phyloP scores from a whole-genome alignment of 1,284 basidiomycete genomes.

The Ganoderma lingzhi region DNA sequence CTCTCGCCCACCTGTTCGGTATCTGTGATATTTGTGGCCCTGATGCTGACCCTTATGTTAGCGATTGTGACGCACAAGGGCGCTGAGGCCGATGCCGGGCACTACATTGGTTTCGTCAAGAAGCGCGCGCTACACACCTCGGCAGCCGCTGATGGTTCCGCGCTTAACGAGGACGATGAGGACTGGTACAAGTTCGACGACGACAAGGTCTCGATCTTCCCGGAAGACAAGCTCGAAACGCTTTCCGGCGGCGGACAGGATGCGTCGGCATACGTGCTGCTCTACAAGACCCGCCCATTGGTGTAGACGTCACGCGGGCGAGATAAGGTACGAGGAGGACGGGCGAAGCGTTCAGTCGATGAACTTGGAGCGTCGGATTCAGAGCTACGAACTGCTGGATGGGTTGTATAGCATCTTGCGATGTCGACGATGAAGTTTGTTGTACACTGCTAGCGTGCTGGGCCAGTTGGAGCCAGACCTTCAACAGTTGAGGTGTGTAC shows the following conservation, averaged over 20 bases:
- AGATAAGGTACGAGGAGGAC: slow-evolving; percentile 1
- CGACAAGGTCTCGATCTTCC: slow-evolving; percentile 88
- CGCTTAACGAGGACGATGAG: slow-evolving; percentile 63
- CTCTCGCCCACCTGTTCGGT: not conserved
- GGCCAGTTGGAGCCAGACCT: not conserved
- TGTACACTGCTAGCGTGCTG: not conserved
- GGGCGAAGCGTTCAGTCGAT: not conserved
- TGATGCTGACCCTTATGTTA: slow-evolving; percentile 39
- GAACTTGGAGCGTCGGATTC: not conserved
- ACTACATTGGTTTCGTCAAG: slow-evolving; percentile 93
- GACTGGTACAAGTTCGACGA: slow-evolving; percentile 95
- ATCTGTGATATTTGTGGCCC: not conserved
- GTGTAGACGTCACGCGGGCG: slow-evolving; percentile 14
- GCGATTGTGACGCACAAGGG: slow-evolving; percentile 98
- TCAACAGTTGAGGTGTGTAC: not conserved
- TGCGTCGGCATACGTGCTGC: slow-evolving; percentile 85
- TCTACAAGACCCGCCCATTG: slow-evolving; percentile 71
- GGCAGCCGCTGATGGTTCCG: slow-evolving; percentile 18
- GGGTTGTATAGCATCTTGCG: not conserved
- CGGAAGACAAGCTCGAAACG: slow-evolving; percentile 81
- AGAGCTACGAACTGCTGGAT: not conserved
- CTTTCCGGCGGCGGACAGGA: slow-evolving; percentile 91
- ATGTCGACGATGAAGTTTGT: not conserved
- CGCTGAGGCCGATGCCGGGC: slow-evolving; percentile 91
- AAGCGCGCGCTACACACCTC: slow-evolving; percentile 67